These are phyloP conservation scores for Phytopythium chamaehyphon DNA, from an alignment of 352 stramenopile genomes.

Conservation along the genomic window DNA sequence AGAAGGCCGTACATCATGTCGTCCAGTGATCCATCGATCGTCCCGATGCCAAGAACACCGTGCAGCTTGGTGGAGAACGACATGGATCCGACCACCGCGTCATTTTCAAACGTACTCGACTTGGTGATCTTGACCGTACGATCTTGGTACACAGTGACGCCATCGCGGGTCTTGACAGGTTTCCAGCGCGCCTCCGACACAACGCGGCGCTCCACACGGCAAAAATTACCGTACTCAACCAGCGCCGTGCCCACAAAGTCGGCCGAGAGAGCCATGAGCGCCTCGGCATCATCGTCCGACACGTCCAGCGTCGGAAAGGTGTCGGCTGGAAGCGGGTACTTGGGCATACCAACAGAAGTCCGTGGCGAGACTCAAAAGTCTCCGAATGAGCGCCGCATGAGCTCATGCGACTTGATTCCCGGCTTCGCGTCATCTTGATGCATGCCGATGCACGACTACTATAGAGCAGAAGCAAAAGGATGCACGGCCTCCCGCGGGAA, in stretches of 20 bases:
- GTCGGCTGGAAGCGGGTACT: constrained; percentile 18
- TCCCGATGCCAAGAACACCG: constrained; percentile 33
- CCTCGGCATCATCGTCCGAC: constrained; percentile 19
- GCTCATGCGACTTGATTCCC: too few species aligned
- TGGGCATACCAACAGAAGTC: constrained; percentile 15
- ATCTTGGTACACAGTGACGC: constrained; percentile 20
- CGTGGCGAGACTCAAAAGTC: too few species aligned
- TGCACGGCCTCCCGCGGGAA: too few species aligned
- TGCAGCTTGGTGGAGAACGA: too few species aligned
- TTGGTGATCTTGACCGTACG: constrained; percentile 6
- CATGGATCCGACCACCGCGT: too few species aligned
- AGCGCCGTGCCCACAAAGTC: constrained; percentile 29
- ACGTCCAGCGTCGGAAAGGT: constrained; percentile 28
- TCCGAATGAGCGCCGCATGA: constrained; percentile 2
- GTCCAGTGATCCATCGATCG: constrained; percentile 38
- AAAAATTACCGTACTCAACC: constrained; percentile 29
- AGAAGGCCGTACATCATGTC: constrained; percentile 45
- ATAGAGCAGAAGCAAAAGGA: too few species aligned
- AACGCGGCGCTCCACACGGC: constrained; percentile 11
- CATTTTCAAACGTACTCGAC: constrained; percentile 4
- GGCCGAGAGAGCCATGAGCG: constrained; percentile 15
- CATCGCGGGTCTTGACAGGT: constrained; percentile 22
- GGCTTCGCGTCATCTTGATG: too few species aligned
- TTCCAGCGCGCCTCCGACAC: constrained; percentile 34
- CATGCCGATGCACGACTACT: too few species aligned